phyloP scores from a whole-genome alignment of 805 yeast species.

The Candida khao-thaluensis region DNA sequence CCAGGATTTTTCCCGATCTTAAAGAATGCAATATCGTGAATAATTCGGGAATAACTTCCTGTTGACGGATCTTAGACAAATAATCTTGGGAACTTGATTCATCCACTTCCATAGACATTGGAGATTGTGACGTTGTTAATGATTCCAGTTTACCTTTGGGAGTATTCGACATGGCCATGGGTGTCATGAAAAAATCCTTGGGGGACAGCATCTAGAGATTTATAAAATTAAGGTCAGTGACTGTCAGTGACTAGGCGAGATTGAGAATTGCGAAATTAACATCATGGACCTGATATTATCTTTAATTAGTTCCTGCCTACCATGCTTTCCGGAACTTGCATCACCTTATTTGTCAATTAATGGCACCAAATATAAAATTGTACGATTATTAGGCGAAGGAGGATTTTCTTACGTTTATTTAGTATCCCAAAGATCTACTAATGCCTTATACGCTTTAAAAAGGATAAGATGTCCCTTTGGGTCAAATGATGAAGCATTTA shows the following conservation, averaged over 20 bases:
- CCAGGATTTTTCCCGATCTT: constrained; percentile 34
- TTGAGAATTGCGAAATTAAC: constrained; percentile 4
- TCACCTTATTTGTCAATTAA: constrained; percentile 63
- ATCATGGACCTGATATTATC: constrained; percentile 14
- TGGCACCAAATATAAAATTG: constrained; percentile 58
- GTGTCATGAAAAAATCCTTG: constrained; percentile 9
- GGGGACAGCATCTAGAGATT: constrained; percentile 12
- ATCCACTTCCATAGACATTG: constrained; percentile 14
- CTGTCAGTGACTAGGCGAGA: too few relatives aligned
- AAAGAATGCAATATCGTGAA: constrained; percentile 35
- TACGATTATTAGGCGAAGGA: constrained; percentile 83
- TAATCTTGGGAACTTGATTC: constrained; percentile 12
- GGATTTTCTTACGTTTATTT: constrained; percentile 85
- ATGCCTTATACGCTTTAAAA: constrained; percentile 66
- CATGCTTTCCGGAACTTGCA: constrained; percentile 43
- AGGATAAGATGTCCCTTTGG: constrained; percentile 89
- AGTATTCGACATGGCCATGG: constrained; percentile 4
- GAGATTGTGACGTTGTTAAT: constrained; percentile 2
- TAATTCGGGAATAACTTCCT: constrained; percentile 39
- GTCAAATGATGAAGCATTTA: constrained; percentile 59
- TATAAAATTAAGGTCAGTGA: too few relatives aligned
- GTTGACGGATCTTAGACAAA: constrained; percentile 25
- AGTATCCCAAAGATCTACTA: constrained; percentile 51
- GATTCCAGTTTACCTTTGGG: constrained; percentile 3
- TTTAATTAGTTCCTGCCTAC: constrained; percentile 34